phyloP scores from a whole-genome alignment of 768 basidiomycete genomes.

The Tulasnella sp. region DNA sequence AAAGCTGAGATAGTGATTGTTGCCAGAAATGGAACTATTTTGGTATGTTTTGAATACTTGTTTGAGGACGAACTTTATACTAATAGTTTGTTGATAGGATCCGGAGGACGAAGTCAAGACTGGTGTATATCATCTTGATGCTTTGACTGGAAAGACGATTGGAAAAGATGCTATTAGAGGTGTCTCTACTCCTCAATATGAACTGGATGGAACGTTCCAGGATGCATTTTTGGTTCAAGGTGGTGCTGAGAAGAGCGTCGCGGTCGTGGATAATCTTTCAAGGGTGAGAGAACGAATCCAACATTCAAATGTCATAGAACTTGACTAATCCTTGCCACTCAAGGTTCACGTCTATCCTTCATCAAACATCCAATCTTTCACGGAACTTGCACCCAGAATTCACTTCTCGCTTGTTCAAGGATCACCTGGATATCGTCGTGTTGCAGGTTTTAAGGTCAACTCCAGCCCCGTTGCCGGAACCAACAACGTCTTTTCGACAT shows the following conservation, averaged over 20 bases:
- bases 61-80: neutral
- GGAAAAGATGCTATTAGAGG: neutral
- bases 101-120: conserved; percentile 27
- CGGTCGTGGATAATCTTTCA: conserved; percentile 41
- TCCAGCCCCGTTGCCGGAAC: neutral
- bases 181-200: neutral
- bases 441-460: conserved; percentile 25
- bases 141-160: conserved; percentile 46
- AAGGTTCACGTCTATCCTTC: conserved; percentile 7
- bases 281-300: conserved; percentile 43
- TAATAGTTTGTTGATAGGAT: neutral
- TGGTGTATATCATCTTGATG: conserved; percentile 62
- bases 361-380: neutral
- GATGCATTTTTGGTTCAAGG: too few species aligned
- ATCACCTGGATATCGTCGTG: neutral
- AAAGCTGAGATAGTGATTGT: neutral
- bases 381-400: neutral
- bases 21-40: neutral
- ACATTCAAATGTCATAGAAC: neutral
- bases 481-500: conserved; percentile 33
- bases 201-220: neutral
- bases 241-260: neutral
- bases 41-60: neutral
- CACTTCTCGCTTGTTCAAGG: neutral
- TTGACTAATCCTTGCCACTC: neutral